Conservation (phyloP, 352 stramenopile genomes). For the Phytopythium oedochilum region DNA sequence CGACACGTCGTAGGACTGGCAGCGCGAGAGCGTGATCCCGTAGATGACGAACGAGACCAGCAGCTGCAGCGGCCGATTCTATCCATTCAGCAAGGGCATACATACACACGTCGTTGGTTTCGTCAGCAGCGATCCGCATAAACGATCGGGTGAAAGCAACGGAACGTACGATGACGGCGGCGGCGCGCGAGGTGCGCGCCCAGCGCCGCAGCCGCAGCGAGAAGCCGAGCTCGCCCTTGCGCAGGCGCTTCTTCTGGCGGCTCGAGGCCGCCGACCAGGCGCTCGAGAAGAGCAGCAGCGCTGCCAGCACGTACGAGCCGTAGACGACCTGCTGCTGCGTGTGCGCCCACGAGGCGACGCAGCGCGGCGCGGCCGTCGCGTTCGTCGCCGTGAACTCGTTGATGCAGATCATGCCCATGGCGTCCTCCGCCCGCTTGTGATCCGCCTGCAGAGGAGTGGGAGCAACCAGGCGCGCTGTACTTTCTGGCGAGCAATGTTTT, state of each 20-base stretch:
- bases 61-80: conserved; percentile 78
- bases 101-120: too few species aligned
- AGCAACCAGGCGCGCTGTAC: neutral
- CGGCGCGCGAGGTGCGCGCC: conserved; percentile 67
- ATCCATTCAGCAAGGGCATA: too few species aligned
- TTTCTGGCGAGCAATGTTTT: neutral
- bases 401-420: conserved; percentile 64
- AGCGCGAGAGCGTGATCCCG: conserved; percentile 58
- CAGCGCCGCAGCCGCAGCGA: conserved; percentile 70
- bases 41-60: conserved; percentile 71
- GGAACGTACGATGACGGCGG: conserved; percentile 57
- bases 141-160: neutral
- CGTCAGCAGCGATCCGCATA: neutral
- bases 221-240: conserved; percentile 69
- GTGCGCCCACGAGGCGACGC: conserved; percentile 67
- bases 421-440: too few species aligned
- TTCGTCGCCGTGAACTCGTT: conserved; percentile 47
- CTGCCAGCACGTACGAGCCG: conserved; percentile 35
- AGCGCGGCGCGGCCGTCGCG: conserved; percentile 34
- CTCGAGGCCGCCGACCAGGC: conserved; percentile 54
- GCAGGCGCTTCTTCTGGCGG: conserved; percentile 46
- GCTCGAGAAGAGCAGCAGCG: conserved; percentile 39
- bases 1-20: conserved; percentile 71
- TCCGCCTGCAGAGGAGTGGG: conserved; percentile 8
- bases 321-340: conserved; percentile 71